Evolutionary conservation across 129 eudicot genomes (phyloP), one percentile per base, ranked within the genome.

Genomic region (Ambrosia artemisiifolia): DNA sequence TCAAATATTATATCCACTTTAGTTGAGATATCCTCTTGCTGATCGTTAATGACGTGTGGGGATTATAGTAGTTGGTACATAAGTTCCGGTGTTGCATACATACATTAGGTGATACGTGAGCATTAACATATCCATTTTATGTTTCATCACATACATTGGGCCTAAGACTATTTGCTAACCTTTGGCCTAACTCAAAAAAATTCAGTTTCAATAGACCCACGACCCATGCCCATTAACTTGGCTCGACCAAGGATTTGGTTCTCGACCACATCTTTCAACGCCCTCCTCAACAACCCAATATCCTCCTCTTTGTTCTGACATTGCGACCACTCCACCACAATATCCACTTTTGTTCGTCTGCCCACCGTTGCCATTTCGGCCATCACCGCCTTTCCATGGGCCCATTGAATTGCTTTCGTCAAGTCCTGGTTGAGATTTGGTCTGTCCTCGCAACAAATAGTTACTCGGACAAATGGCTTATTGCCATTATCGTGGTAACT

Each of bases 341-440:
- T 56, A 72, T 72, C 83, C 44, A 44, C 80, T 72, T 79, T 79
- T 0, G 83, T 87, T 53, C 87, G 69, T 30, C 93, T 87, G 8
- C 93, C 93, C 0, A 87, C 18, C 0, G 87, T 84, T 7, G 83
- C 74, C 75, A 87, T 79, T 73, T 82, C 83, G 9, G 85, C 89
- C 65, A 51, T 82, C 57, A 84, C 84, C 14, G 30, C 78, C 71
- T 62, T 84, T 12, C 75, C 89, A 4, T 66, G 5, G 0, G 80
- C 85, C 11, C 84, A 76, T 10, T 28, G 59, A 33, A 87, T 63
- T 1, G 93, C 85, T 63, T 75, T 80, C 2, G 70, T 69, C 80
- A 87, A 49, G 67, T 67, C 85, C 11, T 65, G 54, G 49, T 73
- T 84, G 48, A 84, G 62, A 36, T 67, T 76, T 0, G 80, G 87